A percentile compares a stretch with the other conserved stretches of the same genome.
These are phyloP conservation scores for Antitrichia curtipendula DNA, from an alignment of 225 moss, liverwort and hornwort species.

Conservation along the genomic window DNA sequence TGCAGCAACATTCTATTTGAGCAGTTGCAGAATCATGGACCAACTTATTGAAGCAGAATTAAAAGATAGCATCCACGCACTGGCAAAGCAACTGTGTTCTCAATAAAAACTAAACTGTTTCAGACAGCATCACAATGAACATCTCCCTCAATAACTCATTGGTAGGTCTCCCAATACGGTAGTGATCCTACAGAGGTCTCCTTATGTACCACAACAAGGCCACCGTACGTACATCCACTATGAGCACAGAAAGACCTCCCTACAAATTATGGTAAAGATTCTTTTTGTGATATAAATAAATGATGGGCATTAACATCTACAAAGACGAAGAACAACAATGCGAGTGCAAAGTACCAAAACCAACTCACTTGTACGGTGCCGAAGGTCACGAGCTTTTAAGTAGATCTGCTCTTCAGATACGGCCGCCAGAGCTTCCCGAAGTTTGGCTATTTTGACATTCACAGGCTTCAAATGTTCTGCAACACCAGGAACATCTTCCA, in stretches of 20 bases:
- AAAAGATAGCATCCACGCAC: not conserved
- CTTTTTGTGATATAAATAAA: not conserved
- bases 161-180: not conserved
- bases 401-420: conserved; percentile 65
- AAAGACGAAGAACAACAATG: not conserved
- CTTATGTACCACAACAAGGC: not conserved
- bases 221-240: not conserved
- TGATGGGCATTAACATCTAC: not conserved
- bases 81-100: not conserved
- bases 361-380: conserved; percentile 62
- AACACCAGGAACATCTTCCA: not conserved
- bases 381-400: conserved; percentile 66
- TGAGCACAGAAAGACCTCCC: not conserved
- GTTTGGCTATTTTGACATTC: conserved; percentile 36
- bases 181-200: not conserved
- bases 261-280: not conserved
- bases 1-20: not conserved
- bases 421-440: conserved; percentile 67
- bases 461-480: conserved; percentile 67
- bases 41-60: not conserved
- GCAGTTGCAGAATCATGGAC: not conserved
- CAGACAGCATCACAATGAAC: not conserved
- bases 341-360: not conserved
- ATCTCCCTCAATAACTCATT: not conserved
- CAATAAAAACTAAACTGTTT: not conserved